Evolutionary conservation across 495 filamentous ascomycete genomes (phyloP).

Genomic region (Pseudomonodictys pantanalensis): DNA sequence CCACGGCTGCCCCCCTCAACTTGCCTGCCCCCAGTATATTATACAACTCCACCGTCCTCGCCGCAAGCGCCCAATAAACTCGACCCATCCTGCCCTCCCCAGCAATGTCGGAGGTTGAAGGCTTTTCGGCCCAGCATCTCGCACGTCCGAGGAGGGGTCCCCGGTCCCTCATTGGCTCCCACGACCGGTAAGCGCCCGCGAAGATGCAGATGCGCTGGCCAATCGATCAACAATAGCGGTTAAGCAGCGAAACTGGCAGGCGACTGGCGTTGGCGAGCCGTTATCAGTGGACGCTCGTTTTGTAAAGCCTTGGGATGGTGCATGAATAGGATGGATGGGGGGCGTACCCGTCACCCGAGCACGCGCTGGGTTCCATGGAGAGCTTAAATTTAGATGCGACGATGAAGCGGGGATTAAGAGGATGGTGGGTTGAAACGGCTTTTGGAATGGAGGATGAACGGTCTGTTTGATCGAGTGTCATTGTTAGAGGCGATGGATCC

Average conservation of each 20-base stretch:
- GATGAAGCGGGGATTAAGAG: neutral
- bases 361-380: too few species aligned
- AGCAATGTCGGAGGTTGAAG: too few species aligned
- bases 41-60: too few species aligned
- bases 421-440: neutral
- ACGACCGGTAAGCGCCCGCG: neutral
- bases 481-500: neutral
- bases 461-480: neutral
- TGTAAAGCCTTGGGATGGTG: neutral
- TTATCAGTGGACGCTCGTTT: neutral
- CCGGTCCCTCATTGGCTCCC: neutral
- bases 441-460: neutral
- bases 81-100: neutral
- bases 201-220: neutral
- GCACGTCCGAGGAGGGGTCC: neutral
- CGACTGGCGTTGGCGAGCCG: neutral
- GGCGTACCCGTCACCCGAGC: too few species aligned
- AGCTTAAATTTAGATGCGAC: slow-evolving; percentile 1
- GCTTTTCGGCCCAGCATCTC: too few species aligned
- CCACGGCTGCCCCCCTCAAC: too few species aligned
- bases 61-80: too few species aligned
- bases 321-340: neutral
- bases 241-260: neutral
- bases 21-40: too few species aligned
- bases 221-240: neutral